Base-by-base conservation (phyloP, 2,329 filamentous ascomycete species). In the Talaromyces sp. region DNA sequence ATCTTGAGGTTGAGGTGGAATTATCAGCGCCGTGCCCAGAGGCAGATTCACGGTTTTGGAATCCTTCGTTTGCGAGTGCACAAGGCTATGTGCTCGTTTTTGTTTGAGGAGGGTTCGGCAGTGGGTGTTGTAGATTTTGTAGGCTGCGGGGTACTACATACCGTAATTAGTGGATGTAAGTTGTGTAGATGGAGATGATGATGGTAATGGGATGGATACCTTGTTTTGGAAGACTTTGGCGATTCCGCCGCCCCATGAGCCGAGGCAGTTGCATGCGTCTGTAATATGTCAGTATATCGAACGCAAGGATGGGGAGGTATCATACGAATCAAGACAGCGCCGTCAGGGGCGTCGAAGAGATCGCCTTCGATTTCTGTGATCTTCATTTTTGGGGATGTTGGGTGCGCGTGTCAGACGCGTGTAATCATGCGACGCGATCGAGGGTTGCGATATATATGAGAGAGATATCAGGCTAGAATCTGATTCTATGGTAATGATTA, bases 221-320 rank as follows among this genome's bases (percentile, higher is more conserved):
- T 74, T 74, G 4, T 74, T 66, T 25, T 78, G 81, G 75, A 88
- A 88, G 0, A 74, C 77, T 38, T 71, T 68, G 1, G 86, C 86
- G 62, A 88, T 86, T n/a, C 86, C 86, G 3, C 79, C 80, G 54
- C 85, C 84, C 86, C 86, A 89, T 15, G 70, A 71, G 5, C 86
- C 86, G 67, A 81, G 74, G 60, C 81, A 82, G 72, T 88, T 89
- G 75, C 86, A 88, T 13, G 86, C 85, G 72, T 89, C 80, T 82
- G 61, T 19, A n/a, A 13, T 3, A 64, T 11, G 36, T 47, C 27
- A 60, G 51, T 49, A 60, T 38, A 19, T 34, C 17, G 17, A 29
- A 19, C 19, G 11, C n/a, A 19, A 25, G 3, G 22, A 27, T 15
- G n/a, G 34, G 38, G 43, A n/a, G 36, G 43, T 1, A 3, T 73